Base-by-base conservation (phyloP, 2,329 filamentous ascomycete species). In the Coleophoma eucalyptorum region DNA sequence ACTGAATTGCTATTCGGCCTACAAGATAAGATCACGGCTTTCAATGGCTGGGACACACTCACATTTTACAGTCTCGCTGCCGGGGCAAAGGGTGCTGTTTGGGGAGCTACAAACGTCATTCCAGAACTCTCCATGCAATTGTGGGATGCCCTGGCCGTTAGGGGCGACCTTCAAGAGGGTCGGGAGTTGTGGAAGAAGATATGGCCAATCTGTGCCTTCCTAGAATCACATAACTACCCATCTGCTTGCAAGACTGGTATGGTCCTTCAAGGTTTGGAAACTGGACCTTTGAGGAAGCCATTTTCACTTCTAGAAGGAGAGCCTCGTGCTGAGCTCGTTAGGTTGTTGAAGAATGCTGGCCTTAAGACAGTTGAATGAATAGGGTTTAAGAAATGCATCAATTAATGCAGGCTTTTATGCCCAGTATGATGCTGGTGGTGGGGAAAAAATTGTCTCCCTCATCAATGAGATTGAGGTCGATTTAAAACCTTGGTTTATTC, bases 11-110 rank as follows among this genome's bases (percentile, higher is more conserved):
- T 79, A 4, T 77, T 78, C 54, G 66, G 66, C 4, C 58, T 68
- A 18, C 60, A 62, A 2, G 64, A 70, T 48, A 58, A 67, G 21
- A 72, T 78, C 53, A 77, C 72, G 1, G 67, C 72, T 0, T 77
- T 79, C 59, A 79, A 79, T 50, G 76, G 76, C 1, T 79, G 75
- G 76, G 76, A 79, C 51, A 78, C 75, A 0, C 62, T 79, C 15
- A 79, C 76, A 0, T 79, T 79, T 58, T 78, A 78, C 54, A 75
- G 76, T 10, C 62, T 79, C 10, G 72, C 71, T 0, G 74, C 75
- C 1, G 76, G 76, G 0, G 72, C 73, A 8, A 73, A 73, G 43
- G 76, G 76, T 3, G 72, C 70, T 3, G 71, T 78, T 1, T 78
- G 75, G 75, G 75, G 75, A 1, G 73, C 75, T 0, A 71, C 74